A percentile compares a stretch with the other conserved stretches of the same genome.
These are phyloP conservation scores for Trichoderma sp. DNA, from an alignment of 2,329 filamentous ascomycete genomes.

Conservation along the genomic window DNA sequence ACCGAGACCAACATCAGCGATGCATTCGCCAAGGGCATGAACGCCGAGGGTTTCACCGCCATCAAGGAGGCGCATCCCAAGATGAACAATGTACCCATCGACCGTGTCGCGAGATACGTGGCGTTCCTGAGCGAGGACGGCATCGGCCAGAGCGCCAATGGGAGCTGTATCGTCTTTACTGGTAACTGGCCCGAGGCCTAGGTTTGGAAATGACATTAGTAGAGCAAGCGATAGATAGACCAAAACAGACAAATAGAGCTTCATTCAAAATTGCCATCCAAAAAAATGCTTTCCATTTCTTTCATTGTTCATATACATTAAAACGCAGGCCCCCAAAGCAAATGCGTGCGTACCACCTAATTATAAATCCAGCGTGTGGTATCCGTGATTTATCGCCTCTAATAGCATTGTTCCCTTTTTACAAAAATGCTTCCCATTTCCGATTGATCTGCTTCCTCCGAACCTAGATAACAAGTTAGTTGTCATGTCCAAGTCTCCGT, in stretches of 20 bases:
- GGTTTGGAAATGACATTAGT: neutral
- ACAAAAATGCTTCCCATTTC: slow-evolving; percentile 51
- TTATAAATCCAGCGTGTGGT: slow-evolving; percentile 4
- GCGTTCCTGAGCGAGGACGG: slow-evolving; percentile 33
- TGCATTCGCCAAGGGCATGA: slow-evolving; percentile 36
- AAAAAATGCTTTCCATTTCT: slow-evolving; percentile 6
- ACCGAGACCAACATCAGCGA: slow-evolving; percentile 45
- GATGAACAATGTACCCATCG: slow-evolving; percentile 31
- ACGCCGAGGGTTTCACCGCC: slow-evolving; percentile 33
- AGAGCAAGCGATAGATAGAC: neutral
- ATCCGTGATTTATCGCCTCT: slow-evolving; percentile 17
- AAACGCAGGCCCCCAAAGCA: neutral
- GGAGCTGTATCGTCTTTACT: slow-evolving; percentile 35
- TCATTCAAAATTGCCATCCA: neutral
- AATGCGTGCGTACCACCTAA: neutral
- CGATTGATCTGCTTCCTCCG: slow-evolving; percentile 65
- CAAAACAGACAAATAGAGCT: neutral
- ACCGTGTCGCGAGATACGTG: slow-evolving; percentile 40
- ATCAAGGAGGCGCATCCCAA: slow-evolving; percentile 30
- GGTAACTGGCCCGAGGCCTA: slow-evolving; percentile 37
- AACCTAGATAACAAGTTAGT: slow-evolving; percentile 40
- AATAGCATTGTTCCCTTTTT: slow-evolving; percentile 21
- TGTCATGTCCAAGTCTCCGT: slow-evolving; percentile 26
- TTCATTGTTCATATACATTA: slow-evolving; percentile 13
- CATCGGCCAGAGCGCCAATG: slow-evolving; percentile 34